Percentiles rank a stretch among this genome's conserved stretches.
Evolutionary conservation across 768 basidiomycete species (phyloP).

Genomic region (Suillus sp.): DNA sequence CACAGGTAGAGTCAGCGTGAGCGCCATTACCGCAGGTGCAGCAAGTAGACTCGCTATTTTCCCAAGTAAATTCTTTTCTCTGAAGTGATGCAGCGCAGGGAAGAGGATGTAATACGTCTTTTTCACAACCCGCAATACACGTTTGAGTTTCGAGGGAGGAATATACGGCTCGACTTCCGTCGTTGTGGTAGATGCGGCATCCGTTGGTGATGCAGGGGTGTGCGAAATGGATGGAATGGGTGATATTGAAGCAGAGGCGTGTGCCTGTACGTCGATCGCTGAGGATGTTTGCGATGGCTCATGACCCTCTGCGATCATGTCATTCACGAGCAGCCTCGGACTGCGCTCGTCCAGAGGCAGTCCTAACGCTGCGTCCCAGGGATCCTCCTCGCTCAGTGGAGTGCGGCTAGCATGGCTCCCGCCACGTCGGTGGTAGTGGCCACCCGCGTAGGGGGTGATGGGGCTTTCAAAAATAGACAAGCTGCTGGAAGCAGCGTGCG

Average conservation of each 20-base stretch:
- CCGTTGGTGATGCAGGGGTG: slow-evolving; percentile 49
- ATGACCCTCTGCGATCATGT: slow-evolving; percentile 23
- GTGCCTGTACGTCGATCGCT: neutral
- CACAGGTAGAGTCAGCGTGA: slow-evolving; percentile 92
- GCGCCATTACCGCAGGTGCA: slow-evolving; percentile 79
- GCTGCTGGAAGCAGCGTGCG: slow-evolving; percentile 61
- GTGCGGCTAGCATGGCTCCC: slow-evolving; percentile 36
- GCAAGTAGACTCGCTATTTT: slow-evolving; percentile 79
- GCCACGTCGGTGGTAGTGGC: slow-evolving; percentile 60
- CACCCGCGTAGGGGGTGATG: slow-evolving; percentile 72
- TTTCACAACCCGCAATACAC: slow-evolving; percentile 36
- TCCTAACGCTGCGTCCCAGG: slow-evolving; percentile 53
- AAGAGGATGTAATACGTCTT: slow-evolving; percentile 68
- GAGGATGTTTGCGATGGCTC: slow-evolving; percentile 8
- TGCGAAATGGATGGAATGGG: slow-evolving; percentile 58
- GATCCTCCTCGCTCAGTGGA: slow-evolving; percentile 40
- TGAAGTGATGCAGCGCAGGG: slow-evolving; percentile 79
- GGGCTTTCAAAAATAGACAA: slow-evolving; percentile 67
- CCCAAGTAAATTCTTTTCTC: slow-evolving; percentile 66
- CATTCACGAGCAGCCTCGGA: slow-evolving; percentile 34
- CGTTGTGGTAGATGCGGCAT: slow-evolving; percentile 40
- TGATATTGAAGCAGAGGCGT: slow-evolving; percentile 27
- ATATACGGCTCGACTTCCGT: slow-evolving; percentile 47
- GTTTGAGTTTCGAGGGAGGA: slow-evolving; percentile 44
- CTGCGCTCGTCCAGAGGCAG: slow-evolving; percentile 57